Evolutionary conservation across 306 rosid genomes (phyloP), one percentile per base, ranked within the genome.

Genomic region (Fagus crenata): DNA sequence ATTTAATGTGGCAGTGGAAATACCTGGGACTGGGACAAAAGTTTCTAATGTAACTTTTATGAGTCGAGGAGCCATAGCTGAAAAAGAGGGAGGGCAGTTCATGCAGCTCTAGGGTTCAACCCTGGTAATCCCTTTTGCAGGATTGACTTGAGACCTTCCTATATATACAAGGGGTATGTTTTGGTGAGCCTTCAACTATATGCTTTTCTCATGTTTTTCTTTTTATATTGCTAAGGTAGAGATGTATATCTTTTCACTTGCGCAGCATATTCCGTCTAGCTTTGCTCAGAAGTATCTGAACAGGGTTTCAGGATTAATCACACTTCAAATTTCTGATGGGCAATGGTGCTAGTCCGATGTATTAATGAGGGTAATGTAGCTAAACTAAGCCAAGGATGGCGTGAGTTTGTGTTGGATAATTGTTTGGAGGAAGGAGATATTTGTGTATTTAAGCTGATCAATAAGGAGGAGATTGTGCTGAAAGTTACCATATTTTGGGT

Each of bases 91-190:
- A 42, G 77, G 41, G 65, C 69, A 41, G 6, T 49, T 61, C 72
- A 17, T 46, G 67, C 49, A 15, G 63, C 63, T 8, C 49, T 46
- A 3, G 32, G 17, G 36, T 75, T 61, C 41, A 75, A 49, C 37
- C 60, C 72, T 46, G 37, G 17, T n/a, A 75, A 75, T 63, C 79
- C 79, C 43, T 42, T 31, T 63, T 75, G 72, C 72, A n/a, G 28
- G 31, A 33, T 74, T 41, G 18, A 56, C 69, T 39, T 74, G 77
- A 74, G 13, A 18, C 77, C 40, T 7, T 56, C 77, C 54, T 59
- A 40, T 63, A 36, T 74, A 18, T 2, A 49, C 15, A 58, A 2
- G 40, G 8, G 37, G 11, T 46, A 46, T 46, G 13, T 46, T 58
- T 74, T 74, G 77, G 77, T 74, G 12, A 74, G 53, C 71, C 65